A percentile compares a stretch with the other conserved stretches of the same genome.
Conservation (phyloP, 192 early-diverging fungal genomes). For the Linderina pennispora region DNA sequence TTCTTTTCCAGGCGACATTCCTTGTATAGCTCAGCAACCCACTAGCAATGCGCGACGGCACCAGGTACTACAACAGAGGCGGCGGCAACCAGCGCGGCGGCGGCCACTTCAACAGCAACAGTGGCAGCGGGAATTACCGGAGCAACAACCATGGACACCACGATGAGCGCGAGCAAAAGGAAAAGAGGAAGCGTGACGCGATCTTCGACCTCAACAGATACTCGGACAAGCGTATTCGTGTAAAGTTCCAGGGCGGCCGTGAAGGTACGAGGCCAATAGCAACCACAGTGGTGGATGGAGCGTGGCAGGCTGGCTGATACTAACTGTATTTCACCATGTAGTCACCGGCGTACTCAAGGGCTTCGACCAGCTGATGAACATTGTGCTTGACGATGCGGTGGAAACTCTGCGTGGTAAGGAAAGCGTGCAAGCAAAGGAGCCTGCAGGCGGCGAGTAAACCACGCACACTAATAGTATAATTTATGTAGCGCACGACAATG, state of each 20-base stretch:
- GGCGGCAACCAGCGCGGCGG: slow-evolving; percentile 47
- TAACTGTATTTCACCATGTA: slow-evolving; percentile 28
- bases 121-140: slow-evolving; percentile 49
- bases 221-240: slow-evolving; percentile 84
- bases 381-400: slow-evolving; percentile 89
- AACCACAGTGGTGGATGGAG: not conserved
- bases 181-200: slow-evolving; percentile 76
- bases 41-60: slow-evolving; percentile 48
- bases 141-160: slow-evolving; percentile 39
- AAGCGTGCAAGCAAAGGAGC: too few relatives aligned
- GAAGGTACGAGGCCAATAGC: slow-evolving; percentile 63
- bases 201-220: slow-evolving; percentile 94
- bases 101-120: slow-evolving; percentile 23
- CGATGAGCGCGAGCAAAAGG: slow-evolving; percentile 42
- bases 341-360: slow-evolving; percentile 89
- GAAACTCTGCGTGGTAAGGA: slow-evolving; percentile 69
- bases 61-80: slow-evolving; percentile 46
- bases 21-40: too few relatives aligned
- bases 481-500: too few relatives aligned
- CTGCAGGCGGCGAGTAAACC: not conserved
- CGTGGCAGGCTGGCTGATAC: not conserved
- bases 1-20: too few relatives aligned
- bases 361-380: slow-evolving; percentile 87
- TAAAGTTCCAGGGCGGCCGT: slow-evolving; percentile 89
- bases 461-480: too few relatives aligned